phyloP scores from a whole-genome alignment of 495 filamentous ascomycete species.

The Venustampulla echinocandica region DNA sequence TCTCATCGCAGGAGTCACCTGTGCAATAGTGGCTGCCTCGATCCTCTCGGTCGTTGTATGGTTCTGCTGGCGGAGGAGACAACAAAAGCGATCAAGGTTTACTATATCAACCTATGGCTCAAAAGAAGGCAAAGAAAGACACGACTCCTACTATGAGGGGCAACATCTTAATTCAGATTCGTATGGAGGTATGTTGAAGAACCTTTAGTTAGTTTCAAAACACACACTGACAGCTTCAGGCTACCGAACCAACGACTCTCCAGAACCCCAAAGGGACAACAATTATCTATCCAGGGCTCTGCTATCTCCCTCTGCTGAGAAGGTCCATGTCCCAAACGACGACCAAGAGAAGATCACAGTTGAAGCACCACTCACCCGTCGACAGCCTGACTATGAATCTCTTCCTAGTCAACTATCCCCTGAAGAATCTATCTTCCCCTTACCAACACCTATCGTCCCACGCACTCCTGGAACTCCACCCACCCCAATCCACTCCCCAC shows the following conservation, averaged over 20 bases:
- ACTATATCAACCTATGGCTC: background rate
- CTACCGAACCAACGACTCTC: conserved; percentile 1
- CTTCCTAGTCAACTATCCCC: too few relatives aligned
- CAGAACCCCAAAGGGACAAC: background rate
- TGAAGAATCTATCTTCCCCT: background rate
- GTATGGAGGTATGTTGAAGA: background rate
- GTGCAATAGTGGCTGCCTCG: conserved; percentile 1
- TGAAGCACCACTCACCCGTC: background rate
- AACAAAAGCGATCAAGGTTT: background rate
- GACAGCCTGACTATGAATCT: too few relatives aligned
- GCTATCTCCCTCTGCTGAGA: background rate
- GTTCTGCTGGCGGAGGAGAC: conserved; percentile 6
- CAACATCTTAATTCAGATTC: background rate
- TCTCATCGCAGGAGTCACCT: conserved; percentile 12
- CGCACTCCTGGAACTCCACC: background rate
- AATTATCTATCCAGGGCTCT: background rate
- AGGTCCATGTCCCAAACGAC: background rate
- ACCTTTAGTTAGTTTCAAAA: background rate
- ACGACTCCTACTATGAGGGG: background rate
- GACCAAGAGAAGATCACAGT: background rate
- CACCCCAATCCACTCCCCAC: background rate
- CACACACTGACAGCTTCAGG: background rate
- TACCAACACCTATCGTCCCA: background rate
- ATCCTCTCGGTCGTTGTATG: conserved; percentile 5
- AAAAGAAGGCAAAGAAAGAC: background rate